A percentile compares a stretch with the other conserved stretches of the same genome.
Evolutionary conservation across 345 rosid species (phyloP).

Genomic region (Jatropha curcas): DNA sequence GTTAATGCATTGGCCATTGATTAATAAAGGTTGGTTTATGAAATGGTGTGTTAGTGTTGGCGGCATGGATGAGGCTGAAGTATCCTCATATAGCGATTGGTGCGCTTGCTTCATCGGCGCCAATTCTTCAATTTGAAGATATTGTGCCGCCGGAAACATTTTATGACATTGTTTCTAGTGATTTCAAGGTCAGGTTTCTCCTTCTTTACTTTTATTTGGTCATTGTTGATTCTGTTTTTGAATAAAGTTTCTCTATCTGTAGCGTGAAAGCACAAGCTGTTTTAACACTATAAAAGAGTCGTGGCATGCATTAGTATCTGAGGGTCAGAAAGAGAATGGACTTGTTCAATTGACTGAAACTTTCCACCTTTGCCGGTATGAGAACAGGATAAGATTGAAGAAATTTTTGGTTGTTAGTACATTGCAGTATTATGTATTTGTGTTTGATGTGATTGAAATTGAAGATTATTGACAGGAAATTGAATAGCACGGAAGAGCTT

Average conservation of each 20-base stretch:
- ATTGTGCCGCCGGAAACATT: constrained; percentile 81
- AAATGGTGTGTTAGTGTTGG: constrained; percentile 58
- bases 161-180: constrained; percentile 80
- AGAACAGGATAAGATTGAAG: constrained; percentile 2
- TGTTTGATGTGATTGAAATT: constrained; percentile 17
- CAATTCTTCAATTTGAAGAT: constrained; percentile 92
- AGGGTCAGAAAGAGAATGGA: constrained; percentile 70
- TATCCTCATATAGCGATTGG: constrained; percentile 91
- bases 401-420: neutral
- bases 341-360: constrained; percentile 61
- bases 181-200: constrained; percentile 53
- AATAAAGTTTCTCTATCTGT: neutral
- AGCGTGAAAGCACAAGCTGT: constrained; percentile 92
- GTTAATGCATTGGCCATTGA: neutral
- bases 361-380: constrained; percentile 76
- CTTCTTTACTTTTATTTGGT: neutral
- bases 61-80: constrained; percentile 97
- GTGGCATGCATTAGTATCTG: constrained; percentile 58
- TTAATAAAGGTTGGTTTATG: neutral
- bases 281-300: constrained; percentile 74
- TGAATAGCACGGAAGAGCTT: constrained; percentile 60
- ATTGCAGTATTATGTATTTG: neutral
- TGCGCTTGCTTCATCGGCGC: constrained; percentile 92
- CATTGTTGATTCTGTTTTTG: neutral
- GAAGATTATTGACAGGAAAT: constrained; percentile 47